Evolutionary conservation across 805 yeast species (phyloP), one percentile per base, ranked within the genome.

Genomic region (Limtongozyma cylindracea): DNA sequence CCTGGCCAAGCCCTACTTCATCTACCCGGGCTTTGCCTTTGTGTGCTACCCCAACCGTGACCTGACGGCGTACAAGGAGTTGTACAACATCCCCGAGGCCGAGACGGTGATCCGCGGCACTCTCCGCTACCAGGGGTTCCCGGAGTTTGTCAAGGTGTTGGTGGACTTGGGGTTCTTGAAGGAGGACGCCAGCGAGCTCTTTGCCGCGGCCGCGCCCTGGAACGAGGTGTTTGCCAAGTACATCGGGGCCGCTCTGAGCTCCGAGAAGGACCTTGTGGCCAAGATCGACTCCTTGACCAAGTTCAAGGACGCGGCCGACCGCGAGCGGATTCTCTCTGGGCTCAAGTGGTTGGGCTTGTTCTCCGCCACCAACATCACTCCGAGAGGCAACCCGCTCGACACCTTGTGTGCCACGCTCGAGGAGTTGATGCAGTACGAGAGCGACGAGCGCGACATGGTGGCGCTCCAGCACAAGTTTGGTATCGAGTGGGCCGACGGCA

Each of bases 11-110:
- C 95, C 95, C 22, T 84, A 88, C 62, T 76, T 66, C 49, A 76
- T 88, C 49, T 78, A 73, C 57, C 94, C 95, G 23, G 98, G 94
- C 34, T 88, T 61, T 41, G 80, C 94, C 18, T 68, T 84, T 33
- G 95, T 84, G 26, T 69, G 80, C 40, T 88, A 88, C 54, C 96
- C 98, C 39, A 88, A 88, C 68, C 74, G 98, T 59, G 98, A 88
- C 53, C 82, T 95, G 19, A 78, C 95, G 28, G 62, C 72, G 26
- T 88, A 77, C 63, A 74, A 66, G 57, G 91, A 82, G 48, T 65
- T 82, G 34, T 88, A 88, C 53, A 49, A 62, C 40, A 88, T 88
- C 29, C 98, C 98, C 33, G 98, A 88, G 58, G 96, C 96, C 33
- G 78, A 88, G 42, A 78, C 93, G 27, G 78, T 84, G 29, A 63